phyloP scores from a whole-genome alignment of 2,329 filamentous ascomycete species.

The Claviceps sp. region DNA sequence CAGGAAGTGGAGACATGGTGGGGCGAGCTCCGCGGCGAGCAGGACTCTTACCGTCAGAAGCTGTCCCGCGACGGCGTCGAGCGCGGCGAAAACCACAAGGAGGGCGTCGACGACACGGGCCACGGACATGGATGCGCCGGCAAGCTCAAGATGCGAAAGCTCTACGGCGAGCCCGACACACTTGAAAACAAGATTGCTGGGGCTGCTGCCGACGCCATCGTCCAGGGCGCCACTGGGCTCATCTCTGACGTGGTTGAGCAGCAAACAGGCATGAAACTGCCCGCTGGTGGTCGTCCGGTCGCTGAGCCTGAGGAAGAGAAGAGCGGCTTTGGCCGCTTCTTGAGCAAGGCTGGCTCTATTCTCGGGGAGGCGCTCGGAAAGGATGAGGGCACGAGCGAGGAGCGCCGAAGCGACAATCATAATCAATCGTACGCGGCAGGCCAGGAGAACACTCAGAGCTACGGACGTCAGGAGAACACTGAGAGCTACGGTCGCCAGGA shows the following conservation, averaged over 20 bases:
- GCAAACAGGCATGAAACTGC: conserved; percentile 30
- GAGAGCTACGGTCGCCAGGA: conserved; percentile 28
- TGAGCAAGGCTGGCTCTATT: conserved; percentile 55
- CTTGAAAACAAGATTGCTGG: conserved; percentile 43
- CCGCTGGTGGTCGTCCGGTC: conserved; percentile 12
- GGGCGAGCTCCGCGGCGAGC: conserved; percentile 47
- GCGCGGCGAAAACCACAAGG: conserved; percentile 71
- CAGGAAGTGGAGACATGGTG: conserved; percentile 74
- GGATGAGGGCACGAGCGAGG: conserved; percentile 36
- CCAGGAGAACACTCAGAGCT: conserved; percentile 20
- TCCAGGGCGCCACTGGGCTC: conserved; percentile 43
- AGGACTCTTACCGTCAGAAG: conserved; percentile 56
- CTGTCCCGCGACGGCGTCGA: conserved; percentile 68
- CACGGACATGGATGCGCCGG: conserved; percentile 73
- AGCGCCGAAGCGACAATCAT: conserved; percentile 40
- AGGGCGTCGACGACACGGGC: conserved; percentile 69
- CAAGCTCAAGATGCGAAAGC: conserved; percentile 67
- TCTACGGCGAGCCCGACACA: conserved; percentile 35
- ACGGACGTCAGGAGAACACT: conserved; percentile 12
- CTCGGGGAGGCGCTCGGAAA: conserved; percentile 48
- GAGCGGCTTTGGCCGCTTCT: conserved; percentile 53
- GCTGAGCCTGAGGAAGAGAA: conserved; percentile 37
- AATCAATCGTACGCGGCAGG: conserved; percentile 48
- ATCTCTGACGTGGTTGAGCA: conserved; percentile 32
- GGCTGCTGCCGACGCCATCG: conserved; percentile 41